phyloP scores from a whole-genome alignment of 1,139 yeast genomes.

The Debaryomyces coudertii region DNA sequence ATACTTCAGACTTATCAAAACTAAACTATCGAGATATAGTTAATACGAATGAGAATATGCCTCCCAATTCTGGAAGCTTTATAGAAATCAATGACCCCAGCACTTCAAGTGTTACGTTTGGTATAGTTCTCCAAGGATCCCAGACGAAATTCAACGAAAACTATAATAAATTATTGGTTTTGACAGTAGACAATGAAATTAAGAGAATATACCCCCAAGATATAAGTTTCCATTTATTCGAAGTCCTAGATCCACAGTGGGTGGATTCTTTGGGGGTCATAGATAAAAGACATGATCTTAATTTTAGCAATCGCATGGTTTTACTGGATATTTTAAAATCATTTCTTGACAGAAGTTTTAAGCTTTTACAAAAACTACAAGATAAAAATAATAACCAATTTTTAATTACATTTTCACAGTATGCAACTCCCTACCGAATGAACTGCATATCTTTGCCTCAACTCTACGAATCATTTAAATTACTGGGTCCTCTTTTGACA shows the following conservation, averaged over 20 bases:
- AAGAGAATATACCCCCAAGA: conserved; percentile 28
- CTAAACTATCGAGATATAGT: conserved; percentile 3
- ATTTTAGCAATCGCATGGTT: conserved; percentile 19
- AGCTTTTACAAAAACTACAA: conserved; percentile 14
- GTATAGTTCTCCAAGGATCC: conserved; percentile 37
- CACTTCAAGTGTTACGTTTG: conserved; percentile 21
- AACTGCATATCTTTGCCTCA: conserved; percentile 25
- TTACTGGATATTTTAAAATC: conserved; percentile 24
- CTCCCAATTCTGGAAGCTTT: conserved; percentile 38
- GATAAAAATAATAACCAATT: conserved; percentile 16
- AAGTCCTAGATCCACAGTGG: conserved; percentile 28
- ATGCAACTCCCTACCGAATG: conserved; percentile 20
- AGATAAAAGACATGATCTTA: conserved; percentile 27
- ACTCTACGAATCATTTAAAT: conserved; percentile 26
- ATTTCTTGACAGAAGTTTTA: conserved; percentile 22
- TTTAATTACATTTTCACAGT: conserved; percentile 30
- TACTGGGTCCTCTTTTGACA: conserved; percentile 18
- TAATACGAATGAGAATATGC: conserved; percentile 9
- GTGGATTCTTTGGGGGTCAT: conserved; percentile 23
- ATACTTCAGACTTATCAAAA: neutral
- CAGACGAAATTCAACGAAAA: conserved; percentile 37
- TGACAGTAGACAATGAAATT: conserved; percentile 36
- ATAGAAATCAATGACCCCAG: conserved; percentile 31
- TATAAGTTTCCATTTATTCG: conserved; percentile 31
- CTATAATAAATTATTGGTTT: conserved; percentile 35